These are phyloP conservation scores for Penicillium sp. DNA, from an alignment of 2,329 filamentous ascomycete genomes.

Conservation along the genomic window DNA sequence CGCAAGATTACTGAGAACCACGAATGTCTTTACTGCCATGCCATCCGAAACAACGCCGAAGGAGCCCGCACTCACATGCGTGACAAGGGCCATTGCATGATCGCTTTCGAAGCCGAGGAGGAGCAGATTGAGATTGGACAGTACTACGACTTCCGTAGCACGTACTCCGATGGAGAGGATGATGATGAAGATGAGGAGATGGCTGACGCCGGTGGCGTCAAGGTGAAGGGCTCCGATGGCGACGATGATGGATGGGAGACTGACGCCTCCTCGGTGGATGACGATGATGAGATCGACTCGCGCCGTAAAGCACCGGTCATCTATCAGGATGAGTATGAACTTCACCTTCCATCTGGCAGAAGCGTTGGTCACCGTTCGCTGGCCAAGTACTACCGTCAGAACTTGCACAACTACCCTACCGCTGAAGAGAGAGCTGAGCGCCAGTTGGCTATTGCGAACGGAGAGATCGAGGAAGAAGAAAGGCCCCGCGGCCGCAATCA, in stretches of 20 bases:
- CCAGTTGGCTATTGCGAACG: conserved; percentile 59
- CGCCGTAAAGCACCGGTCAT: conserved; percentile 75
- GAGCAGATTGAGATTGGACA: conserved; percentile 94
- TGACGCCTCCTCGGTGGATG: conserved; percentile 85
- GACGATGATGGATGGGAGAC: conserved; percentile 93
- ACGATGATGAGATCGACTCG: conserved; percentile 77
- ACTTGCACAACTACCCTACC: conserved; percentile 81
- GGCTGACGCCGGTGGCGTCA: conserved; percentile 63
- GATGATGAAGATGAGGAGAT: conserved; percentile 65
- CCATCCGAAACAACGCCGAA: conserved; percentile 74
- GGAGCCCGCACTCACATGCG: conserved; percentile 96
- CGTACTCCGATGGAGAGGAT: conserved; percentile 81
- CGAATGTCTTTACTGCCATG: conserved; percentile 87
- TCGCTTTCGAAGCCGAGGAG: conserved; percentile 83
- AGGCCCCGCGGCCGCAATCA: conserved; percentile 40
- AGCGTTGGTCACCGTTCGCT: conserved; percentile 88
- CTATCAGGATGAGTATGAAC: conserved; percentile 89
- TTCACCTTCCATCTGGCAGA: conserved; percentile 87
- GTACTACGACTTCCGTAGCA: conserved; percentile 95
- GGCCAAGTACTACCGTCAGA: conserved; percentile 88
- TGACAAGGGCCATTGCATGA: conserved; percentile 95
- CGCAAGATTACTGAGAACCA: conserved; percentile 77
- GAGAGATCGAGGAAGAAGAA: conserved; percentile 54
- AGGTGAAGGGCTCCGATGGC: conserved; percentile 59
- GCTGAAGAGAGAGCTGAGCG: conserved; percentile 73